Base-by-base conservation (phyloP, 768 basidiomycete species). In the Bullera alba region DNA sequence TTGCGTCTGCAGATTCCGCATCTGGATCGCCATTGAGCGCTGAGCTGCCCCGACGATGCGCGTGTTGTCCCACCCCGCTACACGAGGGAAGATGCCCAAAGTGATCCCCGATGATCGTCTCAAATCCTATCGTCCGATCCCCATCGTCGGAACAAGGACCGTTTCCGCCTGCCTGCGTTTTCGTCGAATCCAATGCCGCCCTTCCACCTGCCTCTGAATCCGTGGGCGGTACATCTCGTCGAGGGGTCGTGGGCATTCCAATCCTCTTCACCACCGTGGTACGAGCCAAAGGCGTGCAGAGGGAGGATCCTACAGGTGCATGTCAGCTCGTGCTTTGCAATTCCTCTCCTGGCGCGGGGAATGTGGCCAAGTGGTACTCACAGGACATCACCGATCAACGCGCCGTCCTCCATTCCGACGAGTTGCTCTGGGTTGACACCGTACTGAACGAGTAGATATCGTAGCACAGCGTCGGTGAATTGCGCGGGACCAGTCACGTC, bases 401-500 rank as follows among this genome's bases (percentile, higher is more conserved):
- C 43, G 25, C 26, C 36, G 14, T 23, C 19, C 17, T 50, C 38
- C 34, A 42, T 23, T 7, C 41, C 25, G 4, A 41, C 29, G 4
- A 55, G n/a, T 8, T 50, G 41, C 10, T 32, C 21, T 4, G 53
- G 48, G 5, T 32, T 37, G 19, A 55, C 42, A 19, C 53, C 53
- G 25, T 55, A 55, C 37, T 50, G 48, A 7, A 50, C 35, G 5
- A 55, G 27, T 14, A 55, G 48, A 39, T 55, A 50, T 4, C 53
- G 48, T 4, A 50, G 34, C 2, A 55, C 53, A 15, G 53, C 53
- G 41, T 55, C 53, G 48, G 49, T 55, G 19, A 55, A 55, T 4
- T 42, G 41, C 22, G 48, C 53, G 35, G 53, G 53, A 50, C 53
- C 53, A 12, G 53, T 55, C 10, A 49, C 34, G 37, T 50, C 53